Conservation (phyloP, 208 protist species). For the Trypanosoma lewisi region DNA sequence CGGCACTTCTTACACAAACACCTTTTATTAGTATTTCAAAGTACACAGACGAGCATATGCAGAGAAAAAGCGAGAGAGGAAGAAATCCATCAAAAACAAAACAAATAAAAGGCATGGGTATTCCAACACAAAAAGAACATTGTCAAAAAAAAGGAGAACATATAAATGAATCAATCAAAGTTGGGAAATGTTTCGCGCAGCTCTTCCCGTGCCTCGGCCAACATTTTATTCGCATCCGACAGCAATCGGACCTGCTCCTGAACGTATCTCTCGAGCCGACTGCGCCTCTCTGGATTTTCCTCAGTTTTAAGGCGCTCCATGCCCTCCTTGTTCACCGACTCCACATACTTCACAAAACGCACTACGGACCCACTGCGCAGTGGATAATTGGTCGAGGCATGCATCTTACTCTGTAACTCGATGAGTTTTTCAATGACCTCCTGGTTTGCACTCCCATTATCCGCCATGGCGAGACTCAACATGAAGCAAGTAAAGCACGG, state of each 20-base stretch:
- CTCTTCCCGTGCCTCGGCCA: slow-evolving; percentile 33
- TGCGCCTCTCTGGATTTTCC: slow-evolving; percentile 35
- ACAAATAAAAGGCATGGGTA: too few species aligned
- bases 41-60: too few species aligned
- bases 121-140: too few species aligned
- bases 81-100: not conserved
- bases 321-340: slow-evolving; percentile 43
- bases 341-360: slow-evolving; percentile 72
- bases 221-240: slow-evolving; percentile 42
- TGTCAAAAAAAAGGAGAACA: too few species aligned
- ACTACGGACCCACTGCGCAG: slow-evolving; percentile 72
- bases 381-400: slow-evolving; percentile 56
- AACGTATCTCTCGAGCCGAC: slow-evolving; percentile 53
- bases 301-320: slow-evolving; percentile 39
- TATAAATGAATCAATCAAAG: slow-evolving; percentile 1
- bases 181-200: not conserved
- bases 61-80: too few species aligned
- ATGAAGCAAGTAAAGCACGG: slow-evolving; percentile 73
- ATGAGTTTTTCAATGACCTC: slow-evolving; percentile 36
- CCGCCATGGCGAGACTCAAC: slow-evolving; percentile 41
- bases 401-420: slow-evolving; percentile 45
- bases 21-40: too few species aligned
- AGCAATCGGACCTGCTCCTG: slow-evolving; percentile 58
- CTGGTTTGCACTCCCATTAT: not conserved
- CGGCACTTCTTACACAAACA: too few species aligned